phyloP scores from a whole-genome alignment of 1,284 basidiomycete genomes.

The Leccinum pachyderme region DNA sequence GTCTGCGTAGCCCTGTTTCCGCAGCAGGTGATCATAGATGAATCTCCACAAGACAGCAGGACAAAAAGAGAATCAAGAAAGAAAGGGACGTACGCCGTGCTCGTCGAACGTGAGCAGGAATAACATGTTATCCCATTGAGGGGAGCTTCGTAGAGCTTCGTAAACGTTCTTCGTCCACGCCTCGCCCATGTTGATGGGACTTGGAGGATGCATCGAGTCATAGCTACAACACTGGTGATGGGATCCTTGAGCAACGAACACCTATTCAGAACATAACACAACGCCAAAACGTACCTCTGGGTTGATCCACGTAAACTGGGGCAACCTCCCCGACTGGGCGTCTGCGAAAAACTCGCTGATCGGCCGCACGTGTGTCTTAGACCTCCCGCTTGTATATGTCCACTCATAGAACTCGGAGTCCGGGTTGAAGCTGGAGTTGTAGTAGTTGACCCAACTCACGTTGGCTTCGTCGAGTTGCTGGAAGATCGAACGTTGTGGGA shows the following conservation, averaged over 20 bases:
- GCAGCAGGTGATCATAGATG: background rate
- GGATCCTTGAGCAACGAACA: background rate
- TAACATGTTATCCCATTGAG: constrained; percentile 21
- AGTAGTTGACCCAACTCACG: constrained; percentile 27
- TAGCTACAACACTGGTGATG: constrained; percentile 21
- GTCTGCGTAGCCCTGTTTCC: constrained; percentile 23
- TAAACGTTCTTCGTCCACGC: constrained; percentile 25
- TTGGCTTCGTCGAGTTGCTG: constrained; percentile 29
- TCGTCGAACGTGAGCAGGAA: constrained; percentile 28
- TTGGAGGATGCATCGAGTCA: constrained; percentile 29
- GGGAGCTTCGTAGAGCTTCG: constrained; percentile 24
- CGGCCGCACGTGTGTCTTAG: constrained; percentile 17
- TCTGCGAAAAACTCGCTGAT: constrained; percentile 21
- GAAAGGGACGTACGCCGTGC: constrained; percentile 19
- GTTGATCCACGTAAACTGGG: constrained; percentile 29
- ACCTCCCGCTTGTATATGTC: constrained; percentile 23
- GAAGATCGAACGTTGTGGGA: constrained; percentile 29
- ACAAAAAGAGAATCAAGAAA: background rate
- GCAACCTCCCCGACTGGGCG: constrained; percentile 23
- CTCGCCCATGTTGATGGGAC: constrained; percentile 28
- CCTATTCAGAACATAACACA: background rate
- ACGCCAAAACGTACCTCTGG: constrained; percentile 15
- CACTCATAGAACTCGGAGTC: constrained; percentile 25
- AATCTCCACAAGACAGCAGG: background rate
- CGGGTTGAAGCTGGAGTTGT: constrained; percentile 29